Evolutionary conservation across 768 basidiomycete species (phyloP).

Genomic region (Boletus sp.): DNA sequence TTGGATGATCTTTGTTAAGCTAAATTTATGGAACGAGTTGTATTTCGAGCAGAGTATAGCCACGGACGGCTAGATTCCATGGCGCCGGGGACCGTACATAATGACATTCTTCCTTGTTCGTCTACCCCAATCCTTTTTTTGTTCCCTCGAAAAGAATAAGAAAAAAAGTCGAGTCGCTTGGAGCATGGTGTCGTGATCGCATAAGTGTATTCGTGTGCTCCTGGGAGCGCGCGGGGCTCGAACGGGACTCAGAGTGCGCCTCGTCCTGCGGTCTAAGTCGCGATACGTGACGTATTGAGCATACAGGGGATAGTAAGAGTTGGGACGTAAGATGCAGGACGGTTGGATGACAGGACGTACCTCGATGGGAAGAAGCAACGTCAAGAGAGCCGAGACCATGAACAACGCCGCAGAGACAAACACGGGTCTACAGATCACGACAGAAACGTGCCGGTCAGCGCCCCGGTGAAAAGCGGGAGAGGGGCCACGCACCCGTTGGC

Average conservation of each 20-base stretch:
- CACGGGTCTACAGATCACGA: slow-evolving; percentile 31
- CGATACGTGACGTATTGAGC: not conserved
- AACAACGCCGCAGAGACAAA: slow-evolving; percentile 47
- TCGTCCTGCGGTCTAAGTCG: slow-evolving; percentile 26
- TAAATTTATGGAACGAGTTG: slow-evolving; percentile 8
- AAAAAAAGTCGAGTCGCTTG: not conserved
- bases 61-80: not conserved
- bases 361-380: slow-evolving; percentile 47
- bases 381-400: slow-evolving; percentile 38
- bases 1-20: not conserved
- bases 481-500: slow-evolving; percentile 36
- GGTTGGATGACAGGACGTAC: slow-evolving; percentile 28
- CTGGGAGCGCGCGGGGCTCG: not conserved
- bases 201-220: not conserved
- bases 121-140: not conserved
- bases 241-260: not conserved
- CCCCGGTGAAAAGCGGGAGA: not conserved
- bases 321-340: not conserved
- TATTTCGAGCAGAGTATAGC: not conserved
- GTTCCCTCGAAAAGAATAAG: no score
- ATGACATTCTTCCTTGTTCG: not conserved
- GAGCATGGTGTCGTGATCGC: not conserved
- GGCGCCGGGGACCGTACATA: not conserved
- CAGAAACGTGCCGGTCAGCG: not conserved
- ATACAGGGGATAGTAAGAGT: not conserved